A percentile compares a stretch with the other conserved stretches of the same genome.
Evolutionary conservation across 2,329 filamentous ascomycete species (phyloP).

Genomic region (Xylariaceae sp.): DNA sequence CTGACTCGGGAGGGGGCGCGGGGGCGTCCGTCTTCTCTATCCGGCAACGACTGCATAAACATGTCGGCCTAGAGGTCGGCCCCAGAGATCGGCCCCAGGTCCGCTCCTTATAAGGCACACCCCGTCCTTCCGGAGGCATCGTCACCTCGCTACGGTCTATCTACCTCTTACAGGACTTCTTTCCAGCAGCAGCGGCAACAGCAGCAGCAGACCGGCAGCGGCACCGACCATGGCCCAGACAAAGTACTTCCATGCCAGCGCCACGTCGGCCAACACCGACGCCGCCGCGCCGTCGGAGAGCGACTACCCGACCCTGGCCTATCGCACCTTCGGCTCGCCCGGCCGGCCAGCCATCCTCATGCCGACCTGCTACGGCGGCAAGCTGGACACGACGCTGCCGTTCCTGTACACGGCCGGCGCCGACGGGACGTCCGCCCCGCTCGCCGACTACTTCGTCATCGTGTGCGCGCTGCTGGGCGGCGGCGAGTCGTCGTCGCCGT

Average conservation of each 20-base stretch:
- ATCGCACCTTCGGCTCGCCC: constrained; percentile 5
- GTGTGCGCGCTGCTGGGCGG: constrained; percentile 45
- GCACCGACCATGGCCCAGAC: constrained; percentile 4
- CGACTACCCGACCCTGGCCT: constrained; percentile 1
- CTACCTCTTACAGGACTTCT: too few relatives aligned
- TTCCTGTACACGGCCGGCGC: constrained; percentile 2
- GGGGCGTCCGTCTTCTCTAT: too few relatives aligned
- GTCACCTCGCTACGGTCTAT: too few relatives aligned
- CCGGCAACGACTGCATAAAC: too few relatives aligned
- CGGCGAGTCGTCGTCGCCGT: constrained; percentile 46
- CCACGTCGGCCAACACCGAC: not conserved
- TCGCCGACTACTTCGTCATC: constrained; percentile 37
- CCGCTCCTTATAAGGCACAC: too few relatives aligned
- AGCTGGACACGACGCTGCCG: constrained; percentile 1
- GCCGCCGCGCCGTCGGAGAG: not conserved
- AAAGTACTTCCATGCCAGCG: not conserved
- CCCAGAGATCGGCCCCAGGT: too few relatives aligned
- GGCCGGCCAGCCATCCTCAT: constrained; percentile 3
- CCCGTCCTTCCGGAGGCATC: too few relatives aligned
- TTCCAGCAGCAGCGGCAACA: too few relatives aligned
- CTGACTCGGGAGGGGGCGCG: too few relatives aligned
- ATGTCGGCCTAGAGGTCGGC: too few relatives aligned
- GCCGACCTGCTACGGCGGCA: constrained; percentile 3
- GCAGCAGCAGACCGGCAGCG: too few relatives aligned
- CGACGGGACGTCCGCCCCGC: not conserved